A percentile compares a stretch with the other conserved stretches of the same genome.
phyloP scores from a whole-genome alignment of 2,329 filamentous ascomycete species.

The Fusarium verrucosum region DNA sequence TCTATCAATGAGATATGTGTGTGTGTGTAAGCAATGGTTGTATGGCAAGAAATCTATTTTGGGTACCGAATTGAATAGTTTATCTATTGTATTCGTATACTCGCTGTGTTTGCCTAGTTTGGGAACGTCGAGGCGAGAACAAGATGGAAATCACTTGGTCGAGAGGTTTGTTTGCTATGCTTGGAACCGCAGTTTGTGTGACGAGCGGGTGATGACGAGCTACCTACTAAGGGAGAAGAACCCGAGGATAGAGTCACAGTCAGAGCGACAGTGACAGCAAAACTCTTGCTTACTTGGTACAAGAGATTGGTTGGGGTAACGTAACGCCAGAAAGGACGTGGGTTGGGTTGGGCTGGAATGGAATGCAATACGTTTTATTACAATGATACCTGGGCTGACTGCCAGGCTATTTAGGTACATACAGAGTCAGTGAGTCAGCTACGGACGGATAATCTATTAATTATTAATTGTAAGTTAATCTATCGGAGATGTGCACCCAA shows the following conservation, averaged over 20 bases:
- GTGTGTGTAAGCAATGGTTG: neutral
- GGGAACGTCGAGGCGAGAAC: slow-evolving; percentile 23
- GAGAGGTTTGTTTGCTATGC: slow-evolving; percentile 30
- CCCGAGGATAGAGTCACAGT: neutral
- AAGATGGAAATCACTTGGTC: slow-evolving; percentile 19
- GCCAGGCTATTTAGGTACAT: no score
- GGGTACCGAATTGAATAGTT: neutral
- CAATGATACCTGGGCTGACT: neutral
- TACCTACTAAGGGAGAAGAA: slow-evolving; percentile 22
- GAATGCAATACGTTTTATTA: neutral
- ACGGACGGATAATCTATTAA: no score
- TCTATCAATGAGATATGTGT: neutral
- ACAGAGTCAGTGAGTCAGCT: no score
- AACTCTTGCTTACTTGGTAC: neutral
- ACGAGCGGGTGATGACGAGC: slow-evolving; percentile 18
- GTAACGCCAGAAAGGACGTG: neutral
- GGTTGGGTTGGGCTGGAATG: neutral
- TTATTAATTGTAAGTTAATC: no score
- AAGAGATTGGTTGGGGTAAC: slow-evolving; percentile 10
- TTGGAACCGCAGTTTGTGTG: slow-evolving; percentile 30
- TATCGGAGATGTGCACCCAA: no score
- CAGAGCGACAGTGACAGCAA: neutral
- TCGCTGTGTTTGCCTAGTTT: slow-evolving; percentile 29
- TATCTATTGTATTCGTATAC: neutral
- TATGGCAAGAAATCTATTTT: slow-evolving; percentile 18